Conservation (phyloP, 2,329 filamentous ascomycete species). For the Penicillium decumbens region DNA sequence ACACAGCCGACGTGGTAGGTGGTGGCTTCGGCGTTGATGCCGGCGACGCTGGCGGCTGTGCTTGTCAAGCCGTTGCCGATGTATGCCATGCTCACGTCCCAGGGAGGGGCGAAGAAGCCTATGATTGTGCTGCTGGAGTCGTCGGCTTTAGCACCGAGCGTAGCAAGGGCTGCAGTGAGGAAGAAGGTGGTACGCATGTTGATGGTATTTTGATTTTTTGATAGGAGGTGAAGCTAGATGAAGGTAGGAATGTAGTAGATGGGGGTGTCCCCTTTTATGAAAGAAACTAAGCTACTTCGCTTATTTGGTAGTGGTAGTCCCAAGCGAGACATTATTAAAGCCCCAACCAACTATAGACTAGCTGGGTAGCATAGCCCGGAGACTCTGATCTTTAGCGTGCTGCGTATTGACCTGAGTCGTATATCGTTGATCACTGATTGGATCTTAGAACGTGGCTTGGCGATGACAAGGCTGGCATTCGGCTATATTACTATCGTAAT, state of each 20-base stretch:
- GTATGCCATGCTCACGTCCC: background rate
- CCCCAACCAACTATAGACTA: no score
- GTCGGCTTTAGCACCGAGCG: slow-evolving; percentile 1
- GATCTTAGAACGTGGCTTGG: no score
- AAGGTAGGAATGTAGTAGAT: background rate
- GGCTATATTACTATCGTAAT: no score
- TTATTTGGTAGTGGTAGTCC: no score
- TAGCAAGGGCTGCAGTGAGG: slow-evolving; percentile 6
- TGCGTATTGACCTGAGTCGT: no score
- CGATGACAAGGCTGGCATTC: no score
- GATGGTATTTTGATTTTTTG: background rate
- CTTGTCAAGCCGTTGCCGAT: slow-evolving; percentile 8
- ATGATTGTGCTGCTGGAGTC: slow-evolving; percentile 8
- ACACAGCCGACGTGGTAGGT: slow-evolving; percentile 24
- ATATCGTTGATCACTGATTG: no score
- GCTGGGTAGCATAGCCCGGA: no score
- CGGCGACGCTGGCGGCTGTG: slow-evolving; percentile 22
- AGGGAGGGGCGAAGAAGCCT: slow-evolving; percentile 11
- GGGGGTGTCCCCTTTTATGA: background rate
- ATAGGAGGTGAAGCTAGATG: background rate
- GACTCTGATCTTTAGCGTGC: no score
- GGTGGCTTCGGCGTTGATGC: slow-evolving; percentile 17
- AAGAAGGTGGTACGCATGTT: slow-evolving; percentile 7
- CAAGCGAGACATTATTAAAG: no score
- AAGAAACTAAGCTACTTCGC: no score